Evolutionary conservation across 1,284 basidiomycete genomes (phyloP).

Genomic region (Ceratobasidium sp.): DNA sequence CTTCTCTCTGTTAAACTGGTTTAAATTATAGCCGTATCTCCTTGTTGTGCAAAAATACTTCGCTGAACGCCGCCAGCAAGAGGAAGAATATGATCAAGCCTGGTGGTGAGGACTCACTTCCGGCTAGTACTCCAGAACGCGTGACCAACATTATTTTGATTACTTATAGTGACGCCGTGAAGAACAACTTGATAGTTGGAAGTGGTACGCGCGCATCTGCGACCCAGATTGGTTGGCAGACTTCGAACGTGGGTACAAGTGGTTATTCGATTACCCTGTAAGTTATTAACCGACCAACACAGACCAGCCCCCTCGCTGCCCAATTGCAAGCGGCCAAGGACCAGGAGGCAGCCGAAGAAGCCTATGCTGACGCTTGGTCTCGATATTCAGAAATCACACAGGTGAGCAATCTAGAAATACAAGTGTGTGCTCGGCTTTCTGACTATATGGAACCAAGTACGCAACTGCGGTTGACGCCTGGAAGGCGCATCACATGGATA

Average conservation of each 20-base stretch:
- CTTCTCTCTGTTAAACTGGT: neutral
- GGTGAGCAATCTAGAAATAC: neutral
- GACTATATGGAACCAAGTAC: neutral
- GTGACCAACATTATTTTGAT: neutral
- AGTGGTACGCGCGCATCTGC: slow-evolving; percentile 3
- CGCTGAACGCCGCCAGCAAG: neutral
- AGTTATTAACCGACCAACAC: neutral
- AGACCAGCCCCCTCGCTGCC: slow-evolving; percentile 18
- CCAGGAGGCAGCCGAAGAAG: slow-evolving; percentile 15
- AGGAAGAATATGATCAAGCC: slow-evolving; percentile 15
- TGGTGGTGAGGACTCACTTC: neutral
- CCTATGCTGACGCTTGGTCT: slow-evolving; percentile 38
- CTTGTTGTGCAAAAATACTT: neutral
- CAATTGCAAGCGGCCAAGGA: slow-evolving; percentile 30
- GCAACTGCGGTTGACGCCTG: slow-evolving; percentile 25
- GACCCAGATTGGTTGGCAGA: slow-evolving; percentile 13
- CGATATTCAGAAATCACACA: slow-evolving; percentile 35
- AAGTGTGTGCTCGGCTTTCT: neutral
- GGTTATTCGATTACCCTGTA: neutral
- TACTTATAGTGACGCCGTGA: slow-evolving; percentile 10
- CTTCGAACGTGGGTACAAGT: neutral
- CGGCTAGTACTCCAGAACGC: neutral
- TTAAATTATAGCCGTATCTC: neutral
- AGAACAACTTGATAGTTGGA: slow-evolving; percentile 12
- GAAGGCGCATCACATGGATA: slow-evolving; percentile 27